These are phyloP conservation scores for Sporothrix sp. DNA, from an alignment of 2,329 filamentous ascomycete species.

Conservation along the genomic window DNA sequence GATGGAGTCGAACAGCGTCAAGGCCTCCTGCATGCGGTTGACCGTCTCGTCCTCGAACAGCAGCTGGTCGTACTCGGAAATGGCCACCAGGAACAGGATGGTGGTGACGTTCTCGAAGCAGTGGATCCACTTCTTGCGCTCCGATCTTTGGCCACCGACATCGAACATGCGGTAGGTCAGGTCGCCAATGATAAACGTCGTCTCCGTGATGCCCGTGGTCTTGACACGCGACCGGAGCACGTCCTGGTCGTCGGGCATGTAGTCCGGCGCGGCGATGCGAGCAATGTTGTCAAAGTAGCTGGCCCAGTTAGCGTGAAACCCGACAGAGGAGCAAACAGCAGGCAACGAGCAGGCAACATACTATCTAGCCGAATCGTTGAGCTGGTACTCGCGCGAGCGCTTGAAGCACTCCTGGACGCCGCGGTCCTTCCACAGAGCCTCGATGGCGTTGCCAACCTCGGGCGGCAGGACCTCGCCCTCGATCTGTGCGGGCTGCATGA, in stretches of 20 bases:
- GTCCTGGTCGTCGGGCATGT: slow-evolving; percentile 91
- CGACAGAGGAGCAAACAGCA: neutral
- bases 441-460: slow-evolving; percentile 87
- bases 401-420: slow-evolving; percentile 95
- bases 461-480: slow-evolving; percentile 91
- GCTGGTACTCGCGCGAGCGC: slow-evolving; percentile 87
- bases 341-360: slow-evolving; percentile 27
- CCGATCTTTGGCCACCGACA: slow-evolving; percentile 87
- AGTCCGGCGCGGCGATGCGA: slow-evolving; percentile 81
- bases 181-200: slow-evolving; percentile 89
- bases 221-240: slow-evolving; percentile 93
- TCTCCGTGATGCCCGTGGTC: slow-evolving; percentile 95
- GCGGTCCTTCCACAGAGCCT: slow-evolving; percentile 83
- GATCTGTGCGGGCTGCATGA: slow-evolving; percentile 96
- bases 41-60: slow-evolving; percentile 94
- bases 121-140: slow-evolving; percentile 99
- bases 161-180: slow-evolving; percentile 97
- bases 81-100: slow-evolving; percentile 92
- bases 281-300: slow-evolving; percentile 96
- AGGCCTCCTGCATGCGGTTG: slow-evolving; percentile 86
- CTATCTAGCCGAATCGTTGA: slow-evolving; percentile 96
- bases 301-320: neutral
- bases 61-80: slow-evolving; percentile 93
- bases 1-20: slow-evolving; percentile 79
- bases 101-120: slow-evolving; percentile 98